Conservation (phyloP, 352 stramenopile genomes). For the Plasmopara muralis region DNA sequence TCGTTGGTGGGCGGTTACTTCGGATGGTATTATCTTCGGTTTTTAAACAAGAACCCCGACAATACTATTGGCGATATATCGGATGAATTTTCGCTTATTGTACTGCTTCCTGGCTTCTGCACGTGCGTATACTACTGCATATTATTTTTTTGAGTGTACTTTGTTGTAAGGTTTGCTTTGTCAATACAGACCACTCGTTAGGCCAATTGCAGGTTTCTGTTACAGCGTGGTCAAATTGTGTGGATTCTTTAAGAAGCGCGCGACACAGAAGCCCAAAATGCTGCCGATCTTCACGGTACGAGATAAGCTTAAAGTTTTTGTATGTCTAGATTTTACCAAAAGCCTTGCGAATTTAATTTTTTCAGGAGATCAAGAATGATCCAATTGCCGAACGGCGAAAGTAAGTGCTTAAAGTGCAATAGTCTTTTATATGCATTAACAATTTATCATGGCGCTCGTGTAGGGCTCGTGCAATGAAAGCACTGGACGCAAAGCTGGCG, state of each 20-base stretch:
- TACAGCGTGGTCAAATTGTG: constrained; percentile 82
- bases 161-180: constrained; percentile 3
- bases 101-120: constrained; percentile 64
- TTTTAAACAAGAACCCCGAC: constrained; percentile 74
- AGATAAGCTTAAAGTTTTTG: not conserved
- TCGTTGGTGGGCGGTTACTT: constrained; percentile 71
- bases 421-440: not conserved
- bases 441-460: not conserved
- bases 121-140: constrained; percentile 31
- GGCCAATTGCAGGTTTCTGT: constrained; percentile 64
- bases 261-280: constrained; percentile 45
- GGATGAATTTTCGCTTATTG: constrained; percentile 67
- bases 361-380: constrained; percentile 50
- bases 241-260: constrained; percentile 78
- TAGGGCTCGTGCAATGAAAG: constrained; percentile 82
- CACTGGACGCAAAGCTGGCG: constrained; percentile 82
- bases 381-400: constrained; percentile 84
- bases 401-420: constrained; percentile 28
- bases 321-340: not conserved
- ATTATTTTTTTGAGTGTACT: not conserved
- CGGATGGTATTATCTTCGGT: constrained; percentile 83
- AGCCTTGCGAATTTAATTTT: not conserved
- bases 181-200: constrained; percentile 41
- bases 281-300: constrained; percentile 60
- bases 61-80: constrained; percentile 65